Evolutionary conservation across 2,329 filamentous ascomycete species (phyloP).

Genomic region (Talaromyces sp.): DNA sequence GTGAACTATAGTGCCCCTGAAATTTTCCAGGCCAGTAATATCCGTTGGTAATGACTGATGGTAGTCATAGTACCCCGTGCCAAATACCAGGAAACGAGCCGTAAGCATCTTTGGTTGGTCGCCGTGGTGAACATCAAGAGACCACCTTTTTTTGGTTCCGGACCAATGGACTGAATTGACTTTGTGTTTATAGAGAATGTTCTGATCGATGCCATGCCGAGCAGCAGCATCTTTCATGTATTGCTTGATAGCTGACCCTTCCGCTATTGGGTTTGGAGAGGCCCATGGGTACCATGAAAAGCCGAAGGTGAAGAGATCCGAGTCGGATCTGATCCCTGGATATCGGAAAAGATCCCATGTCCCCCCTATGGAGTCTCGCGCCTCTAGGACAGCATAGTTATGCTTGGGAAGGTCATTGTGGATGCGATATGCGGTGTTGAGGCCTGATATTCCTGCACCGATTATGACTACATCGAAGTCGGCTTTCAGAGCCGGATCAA

Average conservation of each 20-base stretch:
- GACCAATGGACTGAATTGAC: background rate
- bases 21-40: background rate
- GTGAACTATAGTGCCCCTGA: background rate
- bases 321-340: background rate
- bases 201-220: background rate
- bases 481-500: too few species aligned
- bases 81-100: background rate
- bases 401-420: background rate
- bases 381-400: background rate
- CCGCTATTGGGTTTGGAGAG: background rate
- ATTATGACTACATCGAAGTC: background rate
- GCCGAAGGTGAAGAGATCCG: background rate
- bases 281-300: background rate
- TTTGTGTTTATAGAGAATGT: background rate
- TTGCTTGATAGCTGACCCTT: background rate
- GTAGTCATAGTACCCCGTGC: background rate
- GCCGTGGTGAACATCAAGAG: background rate
- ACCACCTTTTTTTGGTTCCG: background rate
- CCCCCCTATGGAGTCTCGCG: background rate
- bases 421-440: background rate
- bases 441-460: background rate
- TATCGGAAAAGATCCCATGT: background rate
- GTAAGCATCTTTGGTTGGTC: background rate
- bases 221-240: background rate
- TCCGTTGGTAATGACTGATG: background rate